phyloP scores from a whole-genome alignment of 2,329 filamentous ascomycete genomes.

The Venturia nashicola region DNA sequence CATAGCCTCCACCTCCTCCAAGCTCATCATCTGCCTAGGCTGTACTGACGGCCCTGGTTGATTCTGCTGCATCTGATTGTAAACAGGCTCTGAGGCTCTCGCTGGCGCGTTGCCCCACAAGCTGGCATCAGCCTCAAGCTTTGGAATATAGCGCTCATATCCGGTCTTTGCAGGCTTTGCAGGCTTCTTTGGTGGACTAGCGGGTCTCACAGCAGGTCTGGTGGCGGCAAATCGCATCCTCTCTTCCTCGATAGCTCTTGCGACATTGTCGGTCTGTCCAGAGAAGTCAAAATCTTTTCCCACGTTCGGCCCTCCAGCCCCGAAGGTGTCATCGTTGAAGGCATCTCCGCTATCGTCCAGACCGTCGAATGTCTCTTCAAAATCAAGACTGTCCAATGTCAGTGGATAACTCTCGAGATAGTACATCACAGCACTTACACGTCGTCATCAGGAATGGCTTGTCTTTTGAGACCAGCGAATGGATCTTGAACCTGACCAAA shows the following conservation, averaged over 20 bases:
- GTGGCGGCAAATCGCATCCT: slow-evolving; percentile 67
- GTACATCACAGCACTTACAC: slow-evolving; percentile 30
- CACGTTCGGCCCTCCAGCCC: slow-evolving; percentile 39
- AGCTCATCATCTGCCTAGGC: slow-evolving; percentile 73
- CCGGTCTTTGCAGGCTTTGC: slow-evolving; percentile 60
- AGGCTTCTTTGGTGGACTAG: slow-evolving; percentile 29
- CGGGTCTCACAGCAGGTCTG: slow-evolving; percentile 28
- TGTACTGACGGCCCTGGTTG: slow-evolving; percentile 18
- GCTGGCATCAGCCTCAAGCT: slow-evolving; percentile 83
- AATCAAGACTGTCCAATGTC: slow-evolving; percentile 56
- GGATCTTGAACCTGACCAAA: slow-evolving; percentile 78
- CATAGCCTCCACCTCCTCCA: slow-evolving; percentile 93
- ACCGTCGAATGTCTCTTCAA: slow-evolving; percentile 95
- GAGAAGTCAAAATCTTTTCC: slow-evolving; percentile 98
- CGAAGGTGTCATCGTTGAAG: slow-evolving; percentile 95
- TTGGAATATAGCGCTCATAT: slow-evolving; percentile 80
- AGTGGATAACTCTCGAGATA: slow-evolving; percentile 26
- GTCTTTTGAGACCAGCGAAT: slow-evolving; percentile 66
- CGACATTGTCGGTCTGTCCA: slow-evolving; percentile 77
- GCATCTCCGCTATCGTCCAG: slow-evolving; percentile 85
- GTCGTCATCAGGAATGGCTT: slow-evolving; percentile 43
- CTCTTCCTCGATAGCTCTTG: slow-evolving; percentile 80
- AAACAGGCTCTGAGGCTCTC: slow-evolving; percentile 29
- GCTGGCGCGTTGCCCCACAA: slow-evolving; percentile 74
- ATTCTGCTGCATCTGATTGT: slow-evolving; percentile 18